Evolutionary conservation across 2,329 filamentous ascomycete species (phyloP).

Genomic region (Zasmidium cellare): DNA sequence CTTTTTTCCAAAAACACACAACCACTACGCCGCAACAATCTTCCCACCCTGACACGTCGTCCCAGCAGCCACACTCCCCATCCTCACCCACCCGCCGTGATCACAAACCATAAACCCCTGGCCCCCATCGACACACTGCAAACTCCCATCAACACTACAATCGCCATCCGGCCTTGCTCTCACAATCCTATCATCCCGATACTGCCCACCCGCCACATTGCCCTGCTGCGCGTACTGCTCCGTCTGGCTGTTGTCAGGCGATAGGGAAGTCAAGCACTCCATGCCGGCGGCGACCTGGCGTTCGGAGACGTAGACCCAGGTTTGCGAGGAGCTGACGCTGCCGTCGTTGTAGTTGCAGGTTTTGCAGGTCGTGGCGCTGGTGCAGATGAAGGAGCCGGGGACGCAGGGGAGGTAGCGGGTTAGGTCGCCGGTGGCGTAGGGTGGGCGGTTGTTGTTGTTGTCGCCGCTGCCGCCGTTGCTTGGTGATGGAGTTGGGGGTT

Average conservation of each 20-base stretch:
- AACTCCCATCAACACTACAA: conserved; percentile 27
- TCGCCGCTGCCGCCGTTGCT: not conserved
- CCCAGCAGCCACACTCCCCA: conserved; percentile 33
- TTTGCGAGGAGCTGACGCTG: conserved; percentile 13
- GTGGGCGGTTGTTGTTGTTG: conserved; percentile 9
- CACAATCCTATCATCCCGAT: conserved; percentile 36
- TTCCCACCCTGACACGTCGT: conserved; percentile 30
- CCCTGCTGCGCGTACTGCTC: conserved; percentile 28
- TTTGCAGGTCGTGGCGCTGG: conserved; percentile 33
- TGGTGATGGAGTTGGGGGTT: conserved; percentile 5
- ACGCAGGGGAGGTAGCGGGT: conserved; percentile 38
- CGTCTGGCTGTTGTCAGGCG: conserved; percentile 23
- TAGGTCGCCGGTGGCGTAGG: conserved; percentile 32
- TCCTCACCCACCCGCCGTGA: conserved; percentile 33
- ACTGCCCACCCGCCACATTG: conserved; percentile 26
- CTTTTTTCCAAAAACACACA: not conserved
- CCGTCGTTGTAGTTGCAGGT: conserved; percentile 38
- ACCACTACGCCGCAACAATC: conserved; percentile 23
- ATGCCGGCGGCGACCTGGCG: conserved; percentile 38
- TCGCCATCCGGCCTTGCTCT: conserved; percentile 29
- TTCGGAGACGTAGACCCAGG: conserved; percentile 33
- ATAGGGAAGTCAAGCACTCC: conserved; percentile 36
- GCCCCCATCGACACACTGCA: conserved; percentile 31
- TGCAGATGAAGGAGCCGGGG: conserved; percentile 43
- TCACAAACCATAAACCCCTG: conserved; percentile 34